Percentiles rank a stretch among this genome's conserved stretches.
phyloP scores from a whole-genome alignment of 108 stramenopile species.

The Nannochloropsis gaditana region DNA sequence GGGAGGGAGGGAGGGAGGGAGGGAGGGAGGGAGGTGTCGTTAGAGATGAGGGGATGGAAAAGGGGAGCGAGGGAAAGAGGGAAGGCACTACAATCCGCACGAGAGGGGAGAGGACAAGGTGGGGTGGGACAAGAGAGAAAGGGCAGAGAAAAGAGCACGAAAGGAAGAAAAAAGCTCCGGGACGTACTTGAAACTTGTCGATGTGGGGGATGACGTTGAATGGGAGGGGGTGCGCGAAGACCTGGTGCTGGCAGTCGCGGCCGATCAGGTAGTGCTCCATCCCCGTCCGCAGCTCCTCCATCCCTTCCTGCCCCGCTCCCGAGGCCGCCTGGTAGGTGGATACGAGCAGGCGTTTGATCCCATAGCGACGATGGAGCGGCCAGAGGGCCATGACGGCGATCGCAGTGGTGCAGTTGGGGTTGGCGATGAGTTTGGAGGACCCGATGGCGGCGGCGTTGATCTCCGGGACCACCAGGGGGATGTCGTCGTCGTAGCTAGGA shows the following conservation, averaged over 20 bases:
- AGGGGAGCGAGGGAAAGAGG: not conserved
- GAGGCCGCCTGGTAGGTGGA: slow-evolving; percentile 75
- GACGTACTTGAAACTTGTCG: slow-evolving; percentile 79
- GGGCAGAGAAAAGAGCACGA: not conserved
- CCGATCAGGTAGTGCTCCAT: slow-evolving; percentile 21
- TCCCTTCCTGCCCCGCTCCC: slow-evolving; percentile 61
- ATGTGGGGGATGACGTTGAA: slow-evolving; percentile 99
- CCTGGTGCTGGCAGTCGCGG: slow-evolving; percentile 28
- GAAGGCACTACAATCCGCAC: not conserved
- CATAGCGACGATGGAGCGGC: slow-evolving; percentile 82
- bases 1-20: not conserved
- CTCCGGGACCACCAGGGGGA: slow-evolving; percentile 63
- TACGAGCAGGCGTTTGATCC: slow-evolving; percentile 78
- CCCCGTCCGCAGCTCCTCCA: slow-evolving; percentile 86
- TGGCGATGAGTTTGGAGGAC: slow-evolving; percentile 89
- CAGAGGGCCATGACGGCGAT: slow-evolving; percentile 94
- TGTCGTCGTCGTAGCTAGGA: not conserved
- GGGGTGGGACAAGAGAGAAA: not conserved
- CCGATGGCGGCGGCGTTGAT: slow-evolving; percentile 82
- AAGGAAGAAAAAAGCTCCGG: not conserved
- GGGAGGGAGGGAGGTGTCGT: not conserved
- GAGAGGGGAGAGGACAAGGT: not conserved
- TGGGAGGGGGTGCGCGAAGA: slow-evolving; percentile 92
- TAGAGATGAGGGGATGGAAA: not conserved
- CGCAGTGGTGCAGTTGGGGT: slow-evolving; percentile 98